A percentile compares a stretch with the other conserved stretches of the same genome.
phyloP scores from a whole-genome alignment of 192 early-diverging fungal species.

The Allomyces macrogynus region DNA sequence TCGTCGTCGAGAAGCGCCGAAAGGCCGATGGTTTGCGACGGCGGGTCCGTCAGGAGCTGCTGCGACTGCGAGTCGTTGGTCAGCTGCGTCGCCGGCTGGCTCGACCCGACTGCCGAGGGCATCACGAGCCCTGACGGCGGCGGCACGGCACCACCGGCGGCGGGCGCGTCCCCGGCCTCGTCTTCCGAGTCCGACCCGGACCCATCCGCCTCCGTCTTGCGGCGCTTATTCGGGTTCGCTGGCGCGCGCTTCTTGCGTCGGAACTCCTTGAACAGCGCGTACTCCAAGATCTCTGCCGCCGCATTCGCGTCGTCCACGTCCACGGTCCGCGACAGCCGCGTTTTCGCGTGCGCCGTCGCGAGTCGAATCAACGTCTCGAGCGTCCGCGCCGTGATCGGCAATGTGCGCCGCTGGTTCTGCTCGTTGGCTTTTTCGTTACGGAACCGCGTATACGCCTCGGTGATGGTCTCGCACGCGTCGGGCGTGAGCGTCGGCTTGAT shows the following conservation, averaged over 20 bases:
- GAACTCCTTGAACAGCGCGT: conserved; percentile 82
- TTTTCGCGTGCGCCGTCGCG: conserved; percentile 89
- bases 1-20: background rate
- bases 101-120: conserved; percentile 36
- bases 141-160: conserved; percentile 2
- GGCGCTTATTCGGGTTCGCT: conserved; percentile 10
- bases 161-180: conserved; percentile 16
- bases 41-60: conserved; percentile 7
- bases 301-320: conserved; percentile 67
- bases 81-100: conserved; percentile 27
- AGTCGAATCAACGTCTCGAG: conserved; percentile 93
- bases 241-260: conserved; percentile 23
- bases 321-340: conserved; percentile 57
- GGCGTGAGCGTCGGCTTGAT: conserved; percentile 61
- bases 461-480: conserved; percentile 67
- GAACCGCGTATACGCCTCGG: conserved; percentile 59
- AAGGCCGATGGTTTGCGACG: background rate
- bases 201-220: conserved; percentile 8
- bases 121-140: conserved; percentile 24
- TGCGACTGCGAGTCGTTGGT: conserved; percentile 20
- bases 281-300: conserved; percentile 60
- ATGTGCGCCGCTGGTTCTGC: conserved; percentile 54
- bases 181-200: conserved; percentile 22
- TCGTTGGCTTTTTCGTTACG: conserved; percentile 53
- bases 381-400: conserved; percentile 95